Conservation (phyloP, 2,329 filamentous ascomycete genomes). For the Exophiala sp. region DNA sequence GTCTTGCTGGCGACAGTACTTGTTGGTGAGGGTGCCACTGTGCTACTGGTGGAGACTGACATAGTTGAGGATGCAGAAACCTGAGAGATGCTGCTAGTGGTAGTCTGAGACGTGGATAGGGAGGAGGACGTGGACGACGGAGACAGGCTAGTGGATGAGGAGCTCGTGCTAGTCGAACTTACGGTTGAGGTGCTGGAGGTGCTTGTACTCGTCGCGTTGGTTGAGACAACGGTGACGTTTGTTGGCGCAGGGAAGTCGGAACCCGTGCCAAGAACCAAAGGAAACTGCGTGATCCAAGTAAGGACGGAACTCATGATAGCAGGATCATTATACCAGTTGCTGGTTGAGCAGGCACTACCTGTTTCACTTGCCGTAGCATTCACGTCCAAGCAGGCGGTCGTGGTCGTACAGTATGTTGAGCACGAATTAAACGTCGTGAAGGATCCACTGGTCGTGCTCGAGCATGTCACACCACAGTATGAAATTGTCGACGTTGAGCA, state of each 20-base stretch:
- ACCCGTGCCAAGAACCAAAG: not conserved
- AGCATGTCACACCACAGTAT: conserved; percentile 1
- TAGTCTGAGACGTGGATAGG: not conserved
- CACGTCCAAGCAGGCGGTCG: conserved; percentile 2
- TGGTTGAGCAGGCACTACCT: conserved; percentile 5
- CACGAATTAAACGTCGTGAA: not conserved
- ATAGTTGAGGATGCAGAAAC: no score
- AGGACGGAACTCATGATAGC: not conserved
- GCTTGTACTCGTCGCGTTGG: not conserved
- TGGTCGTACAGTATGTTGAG: not conserved
- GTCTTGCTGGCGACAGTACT: no score
- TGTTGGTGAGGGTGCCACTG: no score
- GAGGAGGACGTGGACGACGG: not conserved
- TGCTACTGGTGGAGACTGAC: no score
- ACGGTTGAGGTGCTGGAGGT: not conserved
- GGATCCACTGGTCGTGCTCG: not conserved
- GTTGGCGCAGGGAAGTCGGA: not conserved
- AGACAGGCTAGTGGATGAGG: not conserved
- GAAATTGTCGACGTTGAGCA: not conserved
- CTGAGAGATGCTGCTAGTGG: no score
- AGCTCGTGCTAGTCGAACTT: not conserved
- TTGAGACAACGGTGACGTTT: not conserved
- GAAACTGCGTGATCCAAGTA: conserved; percentile 9
- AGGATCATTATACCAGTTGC: conserved; percentile 7
- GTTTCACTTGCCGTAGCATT: not conserved